phyloP scores from a whole-genome alignment of 2,329 filamentous ascomycete genomes.

The Curvularia lunata region DNA sequence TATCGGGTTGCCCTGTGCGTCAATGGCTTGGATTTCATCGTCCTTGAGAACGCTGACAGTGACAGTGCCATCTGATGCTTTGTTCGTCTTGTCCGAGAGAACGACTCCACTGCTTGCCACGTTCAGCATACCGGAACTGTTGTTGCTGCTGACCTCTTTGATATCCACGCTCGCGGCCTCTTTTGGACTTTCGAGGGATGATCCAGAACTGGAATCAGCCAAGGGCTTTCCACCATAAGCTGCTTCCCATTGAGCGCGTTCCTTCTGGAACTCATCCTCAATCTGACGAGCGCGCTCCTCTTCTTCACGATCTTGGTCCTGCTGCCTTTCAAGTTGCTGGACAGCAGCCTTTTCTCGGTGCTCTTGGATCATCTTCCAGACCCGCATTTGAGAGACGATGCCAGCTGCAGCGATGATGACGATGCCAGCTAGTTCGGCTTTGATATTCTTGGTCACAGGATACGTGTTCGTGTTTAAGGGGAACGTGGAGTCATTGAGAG shows the following conservation, averaged over 20 bases:
- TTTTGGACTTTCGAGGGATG: constrained; percentile 45
- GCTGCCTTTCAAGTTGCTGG: constrained; percentile 58
- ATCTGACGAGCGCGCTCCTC: constrained; percentile 71
- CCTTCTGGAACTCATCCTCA: constrained; percentile 66
- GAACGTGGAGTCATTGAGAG: constrained; percentile 77
- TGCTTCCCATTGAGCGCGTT: constrained; percentile 76
- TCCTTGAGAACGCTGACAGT: constrained; percentile 62
- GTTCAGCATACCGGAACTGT: constrained; percentile 64
- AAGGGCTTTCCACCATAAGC: constrained; percentile 69
- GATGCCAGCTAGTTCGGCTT: constrained; percentile 80
- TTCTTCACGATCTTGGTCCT: constrained; percentile 70
- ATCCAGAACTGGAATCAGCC: constrained; percentile 60
- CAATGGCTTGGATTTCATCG: constrained; percentile 50
- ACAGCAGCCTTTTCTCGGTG: constrained; percentile 56
- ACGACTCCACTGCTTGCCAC: constrained; percentile 53
- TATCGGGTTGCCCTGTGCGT: constrained; percentile 39
- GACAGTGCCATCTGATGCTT: constrained; percentile 52
- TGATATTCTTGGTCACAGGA: constrained; percentile 83
- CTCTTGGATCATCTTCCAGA: constrained; percentile 79
- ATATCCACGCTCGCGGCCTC: constrained; percentile 44
- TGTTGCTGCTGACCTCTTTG: constrained; percentile 50
- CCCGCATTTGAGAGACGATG: constrained; percentile 80
- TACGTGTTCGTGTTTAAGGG: constrained; percentile 78
- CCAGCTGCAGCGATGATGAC: constrained; percentile 77
- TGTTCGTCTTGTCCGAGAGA: constrained; percentile 41